Evolutionary conservation across 441 rosid species (phyloP), one percentile per base, ranked within the genome.

Genomic region (Aleurites moluccanus): DNA sequence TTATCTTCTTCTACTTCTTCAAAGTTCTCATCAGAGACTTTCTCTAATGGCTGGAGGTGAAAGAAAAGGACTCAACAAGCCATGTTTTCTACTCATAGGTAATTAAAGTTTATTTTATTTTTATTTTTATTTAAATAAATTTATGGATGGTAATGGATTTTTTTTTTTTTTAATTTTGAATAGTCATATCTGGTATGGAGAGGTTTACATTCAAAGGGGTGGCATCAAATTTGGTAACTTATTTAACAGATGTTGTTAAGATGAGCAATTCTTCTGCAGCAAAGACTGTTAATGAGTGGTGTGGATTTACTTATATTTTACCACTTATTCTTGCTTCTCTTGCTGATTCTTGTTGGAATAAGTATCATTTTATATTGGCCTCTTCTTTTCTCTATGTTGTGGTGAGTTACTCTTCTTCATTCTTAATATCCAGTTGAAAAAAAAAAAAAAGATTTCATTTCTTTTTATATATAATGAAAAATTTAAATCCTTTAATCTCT

Each of bases 141-240:
- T 8, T 8, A 16, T 25, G 2, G 7, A 6, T 49, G 30, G 1
- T 21, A 6, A 9, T n/a, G 2, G 40, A 11, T 13, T 4, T n/a
- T n/a, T n/a, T n/a, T n/a, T n/a, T n/a, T 1, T 21, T 25, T 27
- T 23, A 30, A 21, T 73, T 25, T 45, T 45, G 14, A 45, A 45
- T 16, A 89, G 95, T 87, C 80, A 79, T 95, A 57, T 92, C 94
- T 57, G 99, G 97, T 2, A 88, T 89, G 67, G 99, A 95, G 87
- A 89, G 99, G 82, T 91, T 88, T 85, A 97, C 93, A 44, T 95
- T 89, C 88, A 95, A 95, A 81, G 99, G 99, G 74, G 97, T 95
- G 82, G 88, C 91, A 53, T 92, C 98, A 21, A 95, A 95, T 81
- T 84, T 95, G 67, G 96, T 95, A 69, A 95, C 97, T 13, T 95